Conservation (phyloP, 352 stramenopile genomes). For the Pythium guiyangense region DNA sequence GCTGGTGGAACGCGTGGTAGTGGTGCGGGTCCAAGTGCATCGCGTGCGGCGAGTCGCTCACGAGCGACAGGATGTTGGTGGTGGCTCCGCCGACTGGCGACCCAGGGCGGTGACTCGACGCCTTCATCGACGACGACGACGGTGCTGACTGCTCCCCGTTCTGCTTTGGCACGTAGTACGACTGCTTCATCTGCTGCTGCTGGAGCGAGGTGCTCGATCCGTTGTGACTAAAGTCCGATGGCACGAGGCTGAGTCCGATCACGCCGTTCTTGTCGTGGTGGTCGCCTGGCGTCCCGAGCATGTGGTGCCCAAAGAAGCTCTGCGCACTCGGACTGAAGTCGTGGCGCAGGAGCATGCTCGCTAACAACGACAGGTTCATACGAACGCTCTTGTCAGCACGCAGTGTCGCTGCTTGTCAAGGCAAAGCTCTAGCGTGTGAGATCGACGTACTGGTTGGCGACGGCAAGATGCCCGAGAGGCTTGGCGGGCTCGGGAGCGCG, state of each 20-base stretch:
- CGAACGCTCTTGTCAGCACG: neutral
- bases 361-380: slow-evolving; percentile 17
- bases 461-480: slow-evolving; percentile 62
- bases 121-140: slow-evolving; percentile 17
- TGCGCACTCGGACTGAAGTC: slow-evolving; percentile 63
- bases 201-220: slow-evolving; percentile 14
- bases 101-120: slow-evolving; percentile 19
- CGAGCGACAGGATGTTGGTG: neutral
- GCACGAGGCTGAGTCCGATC: slow-evolving; percentile 53
- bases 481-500: slow-evolving; percentile 65
- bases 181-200: slow-evolving; percentile 34
- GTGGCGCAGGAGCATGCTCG: slow-evolving; percentile 68
- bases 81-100: slow-evolving; percentile 13
- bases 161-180: slow-evolving; percentile 31
- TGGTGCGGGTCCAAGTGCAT: slow-evolving; percentile 1
- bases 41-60: neutral
- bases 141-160: slow-evolving; percentile 15
- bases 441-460: slow-evolving; percentile 73
- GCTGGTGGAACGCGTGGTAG: no score
- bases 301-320: slow-evolving; percentile 46
- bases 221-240: slow-evolving; percentile 50
- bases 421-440: slow-evolving; percentile 4
- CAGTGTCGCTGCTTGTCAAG: neutral
- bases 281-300: slow-evolving; percentile 26
- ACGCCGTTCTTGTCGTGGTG: slow-evolving; percentile 55